These are phyloP conservation scores for Rhodotorula glutinis DNA, from an alignment of 1,284 basidiomycete genomes.

Conservation along the genomic window DNA sequence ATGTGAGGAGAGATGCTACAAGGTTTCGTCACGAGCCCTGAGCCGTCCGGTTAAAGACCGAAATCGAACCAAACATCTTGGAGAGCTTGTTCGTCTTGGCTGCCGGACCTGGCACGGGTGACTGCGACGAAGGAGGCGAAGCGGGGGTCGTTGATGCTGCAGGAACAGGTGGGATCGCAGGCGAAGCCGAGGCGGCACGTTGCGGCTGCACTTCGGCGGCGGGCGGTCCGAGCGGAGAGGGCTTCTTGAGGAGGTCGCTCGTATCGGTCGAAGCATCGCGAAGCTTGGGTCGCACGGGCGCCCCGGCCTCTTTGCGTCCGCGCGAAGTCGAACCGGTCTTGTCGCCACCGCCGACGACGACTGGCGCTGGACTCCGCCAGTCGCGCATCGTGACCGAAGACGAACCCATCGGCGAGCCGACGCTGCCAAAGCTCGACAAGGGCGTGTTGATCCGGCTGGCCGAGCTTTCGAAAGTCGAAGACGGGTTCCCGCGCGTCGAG, in stretches of 20 bases:
- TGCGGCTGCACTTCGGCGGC: neutral
- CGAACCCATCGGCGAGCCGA: constrained; percentile 14
- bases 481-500: constrained; percentile 22
- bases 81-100: constrained; percentile 36
- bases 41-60: constrained; percentile 31
- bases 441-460: constrained; percentile 29
- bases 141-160: neutral
- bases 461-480: constrained; percentile 4
- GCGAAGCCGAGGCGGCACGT: neutral
- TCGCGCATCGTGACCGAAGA: neutral
- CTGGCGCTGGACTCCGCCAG: neutral
- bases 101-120: neutral
- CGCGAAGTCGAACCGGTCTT: neutral
- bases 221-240: neutral
- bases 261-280: constrained; percentile 36
- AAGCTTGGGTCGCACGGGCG: constrained; percentile 23
- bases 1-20: neutral
- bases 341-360: neutral
- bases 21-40: neutral
- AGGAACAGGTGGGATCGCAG: neutral
- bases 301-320: neutral
- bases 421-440: constrained; percentile 32
- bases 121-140: constrained; percentile 2
- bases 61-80: constrained; percentile 37
- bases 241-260: constrained; percentile 20